Evolutionary conservation across 1,284 basidiomycete species (phyloP), one percentile per base, ranked within the genome.

Genomic region (Coriolopsis trogii): DNA sequence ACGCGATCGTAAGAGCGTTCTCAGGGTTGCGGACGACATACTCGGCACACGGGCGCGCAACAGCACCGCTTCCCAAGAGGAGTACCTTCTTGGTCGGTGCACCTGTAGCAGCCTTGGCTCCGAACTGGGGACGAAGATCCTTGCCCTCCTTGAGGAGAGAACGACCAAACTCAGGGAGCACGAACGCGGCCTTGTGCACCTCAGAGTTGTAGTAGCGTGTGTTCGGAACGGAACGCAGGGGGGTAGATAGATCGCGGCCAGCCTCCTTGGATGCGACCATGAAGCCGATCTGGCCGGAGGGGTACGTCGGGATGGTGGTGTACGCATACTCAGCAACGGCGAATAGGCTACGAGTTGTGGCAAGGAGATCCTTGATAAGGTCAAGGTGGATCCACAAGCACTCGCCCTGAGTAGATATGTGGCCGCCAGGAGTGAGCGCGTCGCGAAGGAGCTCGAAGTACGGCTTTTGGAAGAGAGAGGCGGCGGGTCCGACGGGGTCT

Each of bases 291-390:
- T 97, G 95, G 37, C 97, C 96, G 28, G 91, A 90, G 20, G 97
- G 97, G 74, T 99, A 96, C 16, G 96, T 98, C 2, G 97, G 97
- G 66, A 99, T 97, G 43, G 95, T 97, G 59, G 95, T 97, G 75
- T 84, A 98, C 13, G 94, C 96, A 70, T 98, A 99, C 68, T 95
- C 90, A 41, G 87, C 82, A 26, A 87, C 84, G 44, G 89, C 80
- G 80, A 98, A 99, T 58, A 98, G 77, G 52, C 78, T 76, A 60
- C 82, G 79, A 44, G 91, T 91, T 67, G 86, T 90, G 59, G 79
- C 73, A 59, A 84, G 81, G 51, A 98, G 82, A 58, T 89, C 80
- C 58, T 82, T 77, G 74, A 99, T 98, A 63, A 99, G 83, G 20
- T 84, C 81, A 29, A 98, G 81, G 74, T 99, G 97, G 39, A 98